Evolutionary conservation across 805 yeast genomes (phyloP).

Genomic region (Nakazawaea molendinolei): DNA sequence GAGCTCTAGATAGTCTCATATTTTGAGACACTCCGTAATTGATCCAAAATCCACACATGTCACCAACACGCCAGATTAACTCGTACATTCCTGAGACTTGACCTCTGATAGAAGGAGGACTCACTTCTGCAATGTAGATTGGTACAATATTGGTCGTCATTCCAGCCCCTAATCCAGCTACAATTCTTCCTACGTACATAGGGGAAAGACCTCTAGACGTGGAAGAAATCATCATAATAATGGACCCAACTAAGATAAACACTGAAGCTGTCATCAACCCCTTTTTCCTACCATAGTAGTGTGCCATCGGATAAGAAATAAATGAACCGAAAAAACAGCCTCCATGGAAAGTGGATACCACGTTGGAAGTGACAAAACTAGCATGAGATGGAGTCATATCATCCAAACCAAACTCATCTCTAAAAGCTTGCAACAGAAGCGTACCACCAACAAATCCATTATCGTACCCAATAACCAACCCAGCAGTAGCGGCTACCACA

Average conservation of each 20-base stretch:
- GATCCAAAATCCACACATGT: constrained; percentile 42
- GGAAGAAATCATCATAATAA: constrained; percentile 30
- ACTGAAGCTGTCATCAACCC: constrained; percentile 34
- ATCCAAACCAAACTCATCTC: constrained; percentile 36
- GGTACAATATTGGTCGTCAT: constrained; percentile 44
- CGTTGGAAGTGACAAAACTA: constrained; percentile 28
- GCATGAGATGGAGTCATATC: constrained; percentile 20
- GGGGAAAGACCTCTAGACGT: constrained; percentile 31
- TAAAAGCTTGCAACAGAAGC: constrained; percentile 36
- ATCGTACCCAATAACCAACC: constrained; percentile 47
- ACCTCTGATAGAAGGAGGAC: constrained; percentile 40
- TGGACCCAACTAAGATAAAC: constrained; percentile 36
- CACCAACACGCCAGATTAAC: constrained; percentile 43
- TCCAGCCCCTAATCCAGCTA: constrained; percentile 49
- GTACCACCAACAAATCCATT: constrained; percentile 55
- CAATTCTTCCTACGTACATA: constrained; percentile 46
- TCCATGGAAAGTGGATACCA: constrained; percentile 44
- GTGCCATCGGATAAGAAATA: constrained; percentile 43
- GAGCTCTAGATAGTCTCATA: constrained; percentile 25
- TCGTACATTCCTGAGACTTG: constrained; percentile 40
- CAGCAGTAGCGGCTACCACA: constrained; percentile 39
- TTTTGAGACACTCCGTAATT: constrained; percentile 37
- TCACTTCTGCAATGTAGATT: constrained; percentile 36
- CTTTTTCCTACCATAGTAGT: constrained; percentile 31
- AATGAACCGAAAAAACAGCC: constrained; percentile 45